Base-by-base conservation (phyloP, 768 basidiomycete species). In the Phanerochaete sordida region DNA sequence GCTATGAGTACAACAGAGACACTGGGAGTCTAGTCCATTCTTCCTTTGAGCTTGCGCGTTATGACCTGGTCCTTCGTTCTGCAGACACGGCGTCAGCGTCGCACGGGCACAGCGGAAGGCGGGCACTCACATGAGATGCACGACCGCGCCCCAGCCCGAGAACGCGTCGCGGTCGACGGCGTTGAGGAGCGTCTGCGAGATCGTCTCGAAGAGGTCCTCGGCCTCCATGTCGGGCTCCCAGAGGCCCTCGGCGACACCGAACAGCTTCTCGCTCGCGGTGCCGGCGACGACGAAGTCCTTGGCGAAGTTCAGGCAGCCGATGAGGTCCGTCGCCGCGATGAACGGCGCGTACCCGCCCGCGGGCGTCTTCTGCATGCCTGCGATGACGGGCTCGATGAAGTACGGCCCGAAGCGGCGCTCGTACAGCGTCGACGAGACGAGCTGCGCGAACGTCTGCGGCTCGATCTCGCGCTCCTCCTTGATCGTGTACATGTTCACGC, bases 401-500 rank as follows among this genome's bases (percentile, higher is more conserved):
- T 91, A 99, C 35, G 97, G 95, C 7, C 92, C 93, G 69, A 98
- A 99, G 74, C 97, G 86, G 70, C 85, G 86, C 75, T 98, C 94
- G 74, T 98, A 99, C 16, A 99, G 83, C 23, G 95, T 96, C 55
- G 93, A 95, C 45, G 92, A 93, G 62, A 98, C 90, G 64, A 99
- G 87, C 70, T 95, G 94, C 27, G 94, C 90, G 74, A 98, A 98
- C 7, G 94, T 93, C 79, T 95, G 88, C 46, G 97, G 97, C 66
- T 93, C 88, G 68, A 99, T 97, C 70, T 96, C 89, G 63, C 96
- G 86, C 71, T 97, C 96, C 75, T 99, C 96, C 75, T 99, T 99
- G 82, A 99, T 98, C 31, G 93, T 91, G 76, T 98, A 98, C 93
- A 98, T 95, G 79, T 99, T 99, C 59, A 96, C 90, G 65, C 95